Percentiles rank a stretch among this genome's conserved stretches.
Evolutionary conservation across 1,284 basidiomycete species (phyloP).

Genomic region (Melampsora americana): DNA sequence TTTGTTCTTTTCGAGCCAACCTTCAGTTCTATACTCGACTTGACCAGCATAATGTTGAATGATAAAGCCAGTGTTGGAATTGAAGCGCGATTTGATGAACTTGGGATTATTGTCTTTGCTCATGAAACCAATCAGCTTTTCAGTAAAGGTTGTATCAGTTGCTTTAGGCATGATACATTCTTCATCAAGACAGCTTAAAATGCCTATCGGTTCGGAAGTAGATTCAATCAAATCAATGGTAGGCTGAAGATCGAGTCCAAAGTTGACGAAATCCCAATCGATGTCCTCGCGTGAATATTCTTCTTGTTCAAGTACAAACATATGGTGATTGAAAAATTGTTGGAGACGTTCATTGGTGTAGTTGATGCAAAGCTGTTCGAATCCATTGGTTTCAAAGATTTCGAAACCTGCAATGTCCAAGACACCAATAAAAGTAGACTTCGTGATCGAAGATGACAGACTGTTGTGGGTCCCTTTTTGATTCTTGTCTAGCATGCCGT

Average conservation of each 20-base stretch:
- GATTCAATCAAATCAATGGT: conserved; percentile 98
- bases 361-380: conserved; percentile 98
- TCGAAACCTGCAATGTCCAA: conserved; percentile 99
- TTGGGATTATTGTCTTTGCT: conserved; percentile 60
- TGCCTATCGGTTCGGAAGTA: conserved; percentile 68
- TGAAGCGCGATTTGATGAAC: conserved; percentile 81
- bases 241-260: conserved; percentile 93
- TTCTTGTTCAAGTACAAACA: conserved; percentile 99
- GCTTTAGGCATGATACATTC: conserved; percentile 99
- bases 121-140: conserved; percentile 74
- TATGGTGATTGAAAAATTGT: conserved; percentile 78
- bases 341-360: conserved; percentile 62
- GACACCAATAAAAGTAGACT: conserved; percentile 95
- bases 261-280: conserved; percentile 98
- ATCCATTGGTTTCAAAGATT: conserved; percentile 69
- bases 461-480: conserved; percentile 56
- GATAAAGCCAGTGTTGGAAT: conserved; percentile 76
- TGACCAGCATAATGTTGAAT: conserved; percentile 95
- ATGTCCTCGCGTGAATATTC: conserved; percentile 96
- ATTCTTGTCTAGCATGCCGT: conserved; percentile 86
- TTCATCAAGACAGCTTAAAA: conserved; percentile 90
- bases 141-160: conserved; percentile 88
- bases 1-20: conserved; percentile 99
- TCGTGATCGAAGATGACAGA: conserved; percentile 57
- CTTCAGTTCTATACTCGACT: conserved; percentile 92